Percentiles rank a stretch among this genome's conserved stretches.
phyloP scores from a whole-genome alignment of 202 grass and related monocot species.

The Saccharum hybrid region DNA sequence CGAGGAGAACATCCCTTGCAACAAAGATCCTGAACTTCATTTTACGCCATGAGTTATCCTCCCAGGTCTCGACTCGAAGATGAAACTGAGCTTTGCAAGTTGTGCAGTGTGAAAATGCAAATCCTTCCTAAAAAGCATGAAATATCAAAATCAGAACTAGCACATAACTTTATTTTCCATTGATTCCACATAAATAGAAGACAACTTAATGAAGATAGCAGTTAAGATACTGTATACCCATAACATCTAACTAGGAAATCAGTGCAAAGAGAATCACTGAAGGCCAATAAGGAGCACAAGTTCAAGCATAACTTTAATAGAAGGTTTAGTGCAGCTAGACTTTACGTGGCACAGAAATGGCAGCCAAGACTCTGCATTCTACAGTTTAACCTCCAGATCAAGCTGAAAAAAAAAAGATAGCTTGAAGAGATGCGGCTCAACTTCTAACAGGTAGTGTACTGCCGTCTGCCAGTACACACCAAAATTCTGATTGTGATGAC shows the following conservation, averaged over 20 bases:
- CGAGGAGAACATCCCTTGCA: slow-evolving; percentile 77
- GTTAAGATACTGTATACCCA: neutral
- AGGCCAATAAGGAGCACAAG: slow-evolving; percentile 27
- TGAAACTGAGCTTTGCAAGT: slow-evolving; percentile 89
- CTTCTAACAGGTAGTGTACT: slow-evolving; percentile 15
- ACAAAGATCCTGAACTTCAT: slow-evolving; percentile 80
- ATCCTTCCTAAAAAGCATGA: slow-evolving; percentile 67
- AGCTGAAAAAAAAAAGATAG: slow-evolving; percentile 45
- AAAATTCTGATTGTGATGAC: slow-evolving; percentile 31
- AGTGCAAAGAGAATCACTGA: slow-evolving; percentile 1
- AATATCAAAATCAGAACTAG: slow-evolving; percentile 3
- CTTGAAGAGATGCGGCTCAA: slow-evolving; percentile 41
- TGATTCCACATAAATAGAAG: neutral
- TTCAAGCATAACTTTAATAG: slow-evolving; percentile 35
- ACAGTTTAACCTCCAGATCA: slow-evolving; percentile 44
- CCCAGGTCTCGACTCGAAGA: slow-evolving; percentile 69
- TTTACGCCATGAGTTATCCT: slow-evolving; percentile 83
- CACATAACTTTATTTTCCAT: slow-evolving; percentile 1
- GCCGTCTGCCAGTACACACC: slow-evolving; percentile 9
- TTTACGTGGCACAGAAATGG: slow-evolving; percentile 26
- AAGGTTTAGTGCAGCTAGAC: slow-evolving; percentile 19
- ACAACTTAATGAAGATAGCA: slow-evolving; percentile 6
- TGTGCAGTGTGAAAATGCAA: slow-evolving; percentile 83
- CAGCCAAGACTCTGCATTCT: slow-evolving; percentile 6
- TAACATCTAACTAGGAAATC: slow-evolving; percentile 16